Conservation (phyloP, 2,329 filamentous ascomycete species). For the Sphaerostilbella broomeana region DNA sequence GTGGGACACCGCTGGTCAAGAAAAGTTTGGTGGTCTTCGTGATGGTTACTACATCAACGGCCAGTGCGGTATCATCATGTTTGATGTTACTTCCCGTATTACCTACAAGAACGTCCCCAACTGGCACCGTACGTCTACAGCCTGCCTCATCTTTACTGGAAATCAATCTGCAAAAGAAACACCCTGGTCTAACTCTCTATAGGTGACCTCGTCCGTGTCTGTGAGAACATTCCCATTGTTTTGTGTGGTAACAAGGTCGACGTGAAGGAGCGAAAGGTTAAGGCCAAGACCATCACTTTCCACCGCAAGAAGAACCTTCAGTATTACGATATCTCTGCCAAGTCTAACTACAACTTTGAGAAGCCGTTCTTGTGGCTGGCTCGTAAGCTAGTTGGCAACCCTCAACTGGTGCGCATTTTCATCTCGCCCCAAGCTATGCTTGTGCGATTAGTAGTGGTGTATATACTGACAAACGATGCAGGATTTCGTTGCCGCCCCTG, state of each 20-base stretch:
- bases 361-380: conserved; percentile 99
- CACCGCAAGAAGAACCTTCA: conserved; percentile 99
- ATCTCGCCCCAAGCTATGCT: no score
- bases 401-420: conserved; percentile 30
- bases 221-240: conserved; percentile 98
- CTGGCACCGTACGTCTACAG: conserved; percentile 98
- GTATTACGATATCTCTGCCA: conserved; percentile 99
- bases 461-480: no score
- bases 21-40: conserved; percentile 99
- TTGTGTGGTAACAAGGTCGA: conserved; percentile 99
- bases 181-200: conserved; percentile 19
- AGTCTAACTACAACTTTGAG: conserved; percentile 99
- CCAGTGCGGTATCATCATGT: conserved; percentile 99
- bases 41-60: conserved; percentile 99
- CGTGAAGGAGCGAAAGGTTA: conserved; percentile 99
- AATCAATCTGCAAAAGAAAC: no score
- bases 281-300: conserved; percentile 99
- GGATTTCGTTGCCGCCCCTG: conserved; percentile 95
- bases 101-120: conserved; percentile 99
- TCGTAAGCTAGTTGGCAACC: conserved; percentile 95
- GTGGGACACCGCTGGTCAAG: conserved; percentile 97
- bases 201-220: conserved; percentile 98
- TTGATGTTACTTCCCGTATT: conserved; percentile 97
- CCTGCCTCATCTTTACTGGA: no score
- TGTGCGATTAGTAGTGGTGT: no score